Evolutionary conservation across 1,139 yeast genomes (phyloP).

Genomic region (Arxiozyma slooffiae): DNA sequence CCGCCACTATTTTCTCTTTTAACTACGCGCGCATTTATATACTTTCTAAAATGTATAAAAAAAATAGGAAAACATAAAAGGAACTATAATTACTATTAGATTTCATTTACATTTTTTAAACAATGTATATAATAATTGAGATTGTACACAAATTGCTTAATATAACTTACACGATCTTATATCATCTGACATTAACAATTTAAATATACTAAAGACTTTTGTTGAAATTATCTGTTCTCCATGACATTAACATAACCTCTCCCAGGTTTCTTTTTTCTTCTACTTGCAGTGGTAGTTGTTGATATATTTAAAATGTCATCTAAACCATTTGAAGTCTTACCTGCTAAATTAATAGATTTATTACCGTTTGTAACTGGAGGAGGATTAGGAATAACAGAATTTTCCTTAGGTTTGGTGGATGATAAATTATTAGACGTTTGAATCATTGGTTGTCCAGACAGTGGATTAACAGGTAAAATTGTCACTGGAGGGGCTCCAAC

Average conservation of each 20-base stretch:
- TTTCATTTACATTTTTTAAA: too few species aligned
- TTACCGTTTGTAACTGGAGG: background rate
- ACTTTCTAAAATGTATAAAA: background rate
- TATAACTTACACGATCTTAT: too few species aligned
- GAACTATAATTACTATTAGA: background rate
- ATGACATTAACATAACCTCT: conserved; percentile 78
- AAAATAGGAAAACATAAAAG: too few species aligned
- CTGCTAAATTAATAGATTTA: conserved; percentile 2
- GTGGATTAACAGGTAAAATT: conserved; percentile 24
- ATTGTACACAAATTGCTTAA: too few species aligned
- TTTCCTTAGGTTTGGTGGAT: conserved; percentile 2
- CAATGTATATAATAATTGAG: too few species aligned
- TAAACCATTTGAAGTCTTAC: conserved; percentile 38
- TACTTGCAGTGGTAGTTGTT: conserved; percentile 26
- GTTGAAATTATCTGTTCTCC: conserved; percentile 31
- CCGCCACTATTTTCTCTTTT: background rate
- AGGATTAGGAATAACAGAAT: background rate
- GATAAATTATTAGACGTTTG: conserved; percentile 8
- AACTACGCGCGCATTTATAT: background rate
- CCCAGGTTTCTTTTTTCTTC: conserved; percentile 42
- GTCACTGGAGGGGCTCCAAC: conserved; percentile 9
- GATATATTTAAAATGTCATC: conserved; percentile 53
- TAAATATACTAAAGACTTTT: background rate
- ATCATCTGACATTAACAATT: background rate
- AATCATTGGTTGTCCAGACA: conserved; percentile 22